Evolutionary conservation across 2,329 filamentous ascomycete species (phyloP).

Genomic region (Tolypocladium inflatum): DNA sequence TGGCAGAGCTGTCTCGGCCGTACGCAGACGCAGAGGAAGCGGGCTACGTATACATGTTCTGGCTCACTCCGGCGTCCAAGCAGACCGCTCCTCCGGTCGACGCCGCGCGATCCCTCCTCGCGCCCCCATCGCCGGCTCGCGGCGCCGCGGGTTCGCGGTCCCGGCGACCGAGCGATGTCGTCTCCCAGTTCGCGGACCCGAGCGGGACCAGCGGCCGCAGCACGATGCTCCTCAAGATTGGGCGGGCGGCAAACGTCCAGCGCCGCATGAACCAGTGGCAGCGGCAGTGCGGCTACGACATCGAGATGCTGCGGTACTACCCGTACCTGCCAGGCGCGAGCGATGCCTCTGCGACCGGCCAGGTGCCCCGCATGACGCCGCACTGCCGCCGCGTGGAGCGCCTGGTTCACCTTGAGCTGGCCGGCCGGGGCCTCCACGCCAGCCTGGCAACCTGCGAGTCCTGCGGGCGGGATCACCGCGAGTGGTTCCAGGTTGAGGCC

Average conservation of each 20-base stretch:
- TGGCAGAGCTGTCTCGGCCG: conserved; percentile 69
- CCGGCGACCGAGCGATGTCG: conserved; percentile 44
- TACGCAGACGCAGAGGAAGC: conserved; percentile 58
- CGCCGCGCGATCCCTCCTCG: conserved; percentile 48
- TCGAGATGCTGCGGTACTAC: conserved; percentile 85
- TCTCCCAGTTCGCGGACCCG: conserved; percentile 37
- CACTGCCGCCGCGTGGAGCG: conserved; percentile 84
- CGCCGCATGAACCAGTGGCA: conserved; percentile 88
- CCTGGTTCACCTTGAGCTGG: conserved; percentile 83
- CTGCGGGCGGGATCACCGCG: conserved; percentile 78
- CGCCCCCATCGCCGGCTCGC: conserved; percentile 30
- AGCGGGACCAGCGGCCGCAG: conserved; percentile 27
- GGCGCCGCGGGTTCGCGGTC: conserved; percentile 19
- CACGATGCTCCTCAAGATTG: conserved; percentile 61
- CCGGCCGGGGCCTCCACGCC: conserved; percentile 45
- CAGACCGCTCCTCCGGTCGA: conserved; percentile 45
- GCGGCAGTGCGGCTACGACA: conserved; percentile 80
- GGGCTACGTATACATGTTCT: conserved; percentile 99
- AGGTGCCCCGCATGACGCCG: conserved; percentile 59
- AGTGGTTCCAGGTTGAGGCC: conserved; percentile 91
- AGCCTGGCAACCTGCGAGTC: conserved; percentile 54
- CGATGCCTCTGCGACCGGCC: conserved; percentile 14
- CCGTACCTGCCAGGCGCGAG: conserved; percentile 56
- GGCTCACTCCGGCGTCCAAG: conserved; percentile 63
- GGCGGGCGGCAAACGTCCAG: conserved; percentile 71